Conservation (phyloP, 1,284 basidiomycete species). For the Kwoniella shivajii region DNA sequence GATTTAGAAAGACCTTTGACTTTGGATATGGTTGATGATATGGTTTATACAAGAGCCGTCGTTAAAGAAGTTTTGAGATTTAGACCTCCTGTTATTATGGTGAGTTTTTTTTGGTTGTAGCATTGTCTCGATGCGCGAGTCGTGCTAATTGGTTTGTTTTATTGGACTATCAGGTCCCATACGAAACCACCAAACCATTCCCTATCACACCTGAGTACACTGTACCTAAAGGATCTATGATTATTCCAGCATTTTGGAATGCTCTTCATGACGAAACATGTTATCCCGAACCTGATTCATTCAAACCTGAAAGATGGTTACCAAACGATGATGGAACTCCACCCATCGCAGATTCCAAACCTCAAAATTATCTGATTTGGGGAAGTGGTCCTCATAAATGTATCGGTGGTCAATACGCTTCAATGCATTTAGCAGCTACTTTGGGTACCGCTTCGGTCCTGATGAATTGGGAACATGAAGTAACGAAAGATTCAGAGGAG, state of each 20-base stretch:
- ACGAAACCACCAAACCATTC: constrained; percentile 84
- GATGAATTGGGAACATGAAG: constrained; percentile 86
- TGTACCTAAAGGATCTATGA: constrained; percentile 87
- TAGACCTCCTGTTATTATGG: constrained; percentile 92
- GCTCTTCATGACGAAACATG: constrained; percentile 87
- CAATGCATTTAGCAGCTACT: constrained; percentile 85
- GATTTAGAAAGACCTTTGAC: constrained; percentile 80
- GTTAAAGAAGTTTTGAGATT: constrained; percentile 90
- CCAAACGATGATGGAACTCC: constrained; percentile 66
- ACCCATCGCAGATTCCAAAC: constrained; percentile 73
- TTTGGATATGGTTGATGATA: constrained; percentile 85
- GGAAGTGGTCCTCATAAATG: constrained; percentile 92
- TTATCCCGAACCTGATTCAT: constrained; percentile 82
- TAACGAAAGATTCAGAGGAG: constrained; percentile 76
- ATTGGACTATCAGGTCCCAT: constrained; percentile 70
- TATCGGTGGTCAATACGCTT: constrained; percentile 90
- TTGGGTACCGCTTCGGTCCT: constrained; percentile 80
- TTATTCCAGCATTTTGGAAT: constrained; percentile 96
- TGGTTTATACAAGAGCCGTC: constrained; percentile 88
- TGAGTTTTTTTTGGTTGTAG: constrained; percentile 47
- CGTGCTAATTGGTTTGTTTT: background rate
- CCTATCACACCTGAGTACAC: constrained; percentile 88
- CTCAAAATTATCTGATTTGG: constrained; percentile 95
- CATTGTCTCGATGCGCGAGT: background rate
- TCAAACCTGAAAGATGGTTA: constrained; percentile 91